A percentile compares a stretch with the other conserved stretches of the same genome.
Conservation (phyloP, 352 stramenopile species). For the Phytophthora hibernalis region DNA sequence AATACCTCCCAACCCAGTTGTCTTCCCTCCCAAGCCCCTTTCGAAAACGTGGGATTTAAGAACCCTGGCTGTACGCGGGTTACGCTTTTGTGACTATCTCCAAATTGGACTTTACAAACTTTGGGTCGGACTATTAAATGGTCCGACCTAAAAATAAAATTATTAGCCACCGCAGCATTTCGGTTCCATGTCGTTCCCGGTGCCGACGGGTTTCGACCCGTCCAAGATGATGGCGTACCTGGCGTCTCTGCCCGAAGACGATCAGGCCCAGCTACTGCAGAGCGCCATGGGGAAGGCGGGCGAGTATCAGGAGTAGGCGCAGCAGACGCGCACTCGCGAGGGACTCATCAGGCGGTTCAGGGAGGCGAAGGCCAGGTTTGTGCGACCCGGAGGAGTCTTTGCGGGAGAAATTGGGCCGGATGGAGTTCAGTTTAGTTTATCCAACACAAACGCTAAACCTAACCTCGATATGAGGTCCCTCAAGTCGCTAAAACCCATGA, state of each 20-base stretch:
- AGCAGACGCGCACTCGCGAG: constrained; percentile 11
- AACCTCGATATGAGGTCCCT: constrained; percentile 13
- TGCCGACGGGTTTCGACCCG: constrained; percentile 17
- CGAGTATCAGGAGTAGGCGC: not conserved
- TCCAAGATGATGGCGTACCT: constrained; percentile 20
- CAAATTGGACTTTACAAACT: too few species aligned
- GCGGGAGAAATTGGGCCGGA: not conserved
- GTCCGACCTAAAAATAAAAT: too few species aligned
- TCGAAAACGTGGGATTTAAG: too few species aligned
- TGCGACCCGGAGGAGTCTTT: constrained; percentile 28
- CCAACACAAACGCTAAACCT: constrained; percentile 20
- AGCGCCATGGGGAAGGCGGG: not conserved
- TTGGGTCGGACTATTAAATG: too few species aligned
- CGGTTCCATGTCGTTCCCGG: too few species aligned
- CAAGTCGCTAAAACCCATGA: constrained; percentile 30
- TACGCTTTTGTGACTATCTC: too few species aligned
- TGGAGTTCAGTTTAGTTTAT: not conserved
- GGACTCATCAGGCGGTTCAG: constrained; percentile 32
- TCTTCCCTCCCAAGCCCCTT: too few species aligned
- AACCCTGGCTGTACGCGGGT: too few species aligned
- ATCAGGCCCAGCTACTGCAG: constrained; percentile 8
- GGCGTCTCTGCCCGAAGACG: constrained; percentile 5
- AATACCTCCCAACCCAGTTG: too few species aligned
- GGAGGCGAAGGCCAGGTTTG: constrained; percentile 21
- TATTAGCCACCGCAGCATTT: too few species aligned